Evolutionary conservation across 176 grass and related monocot species (phyloP).

Genomic region (Avena atlantica): DNA sequence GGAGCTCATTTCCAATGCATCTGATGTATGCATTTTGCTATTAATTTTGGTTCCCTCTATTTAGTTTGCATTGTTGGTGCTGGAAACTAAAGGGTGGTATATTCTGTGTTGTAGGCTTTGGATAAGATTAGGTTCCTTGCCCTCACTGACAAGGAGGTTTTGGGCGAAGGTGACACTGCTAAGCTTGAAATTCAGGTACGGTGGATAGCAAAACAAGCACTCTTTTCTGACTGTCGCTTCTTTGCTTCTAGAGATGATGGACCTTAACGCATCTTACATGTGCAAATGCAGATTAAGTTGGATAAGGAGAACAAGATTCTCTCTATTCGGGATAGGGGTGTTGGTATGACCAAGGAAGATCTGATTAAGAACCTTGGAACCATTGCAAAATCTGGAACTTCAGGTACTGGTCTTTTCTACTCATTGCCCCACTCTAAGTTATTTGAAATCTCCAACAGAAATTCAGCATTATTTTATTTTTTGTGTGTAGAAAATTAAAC

Average conservation of each 20-base stretch:
- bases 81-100: not conserved
- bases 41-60: not conserved
- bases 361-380: conserved; percentile 96
- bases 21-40: conserved; percentile 59
- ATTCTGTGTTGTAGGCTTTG: conserved; percentile 65
- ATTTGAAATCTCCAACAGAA: not conserved
- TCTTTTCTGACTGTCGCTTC: not conserved
- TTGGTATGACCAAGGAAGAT: conserved; percentile 99
- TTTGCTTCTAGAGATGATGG: conserved; percentile 3
- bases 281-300: conserved; percentile 83
- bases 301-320: conserved; percentile 94
- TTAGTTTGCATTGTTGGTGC: conserved; percentile 13
- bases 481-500: not conserved
- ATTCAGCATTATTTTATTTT: not conserved
- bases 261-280: not conserved
- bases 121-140: conserved; percentile 98
- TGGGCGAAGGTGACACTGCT: conserved; percentile 84
- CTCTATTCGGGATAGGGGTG: conserved; percentile 88
- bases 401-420: conserved; percentile 47
- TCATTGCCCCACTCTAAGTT: not conserved
- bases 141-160: conserved; percentile 87
- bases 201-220: not conserved
- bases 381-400: conserved; percentile 96
- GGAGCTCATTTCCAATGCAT: conserved; percentile 99
- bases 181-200: conserved; percentile 97